These are phyloP conservation scores for Karstenula rhodostoma DNA, from an alignment of 2,329 filamentous ascomycete species.

Conservation along the genomic window DNA sequence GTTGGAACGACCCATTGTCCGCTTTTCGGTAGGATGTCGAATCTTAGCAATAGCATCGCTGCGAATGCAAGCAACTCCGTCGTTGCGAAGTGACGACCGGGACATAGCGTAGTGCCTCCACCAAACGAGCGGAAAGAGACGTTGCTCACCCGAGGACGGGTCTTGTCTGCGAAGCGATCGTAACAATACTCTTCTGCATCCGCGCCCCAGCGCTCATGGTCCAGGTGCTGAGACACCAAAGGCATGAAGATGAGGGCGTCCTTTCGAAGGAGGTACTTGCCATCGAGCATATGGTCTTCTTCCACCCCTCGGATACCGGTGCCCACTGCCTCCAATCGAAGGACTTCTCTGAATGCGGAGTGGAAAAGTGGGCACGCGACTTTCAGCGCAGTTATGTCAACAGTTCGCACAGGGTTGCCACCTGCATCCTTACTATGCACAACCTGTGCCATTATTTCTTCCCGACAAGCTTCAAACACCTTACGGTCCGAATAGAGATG, in stretches of 20 bases:
- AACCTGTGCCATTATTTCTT: conserved; percentile 22
- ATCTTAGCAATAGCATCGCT: conserved; percentile 37
- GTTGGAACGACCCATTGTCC: conserved; percentile 23
- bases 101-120: conserved; percentile 40
- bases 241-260: conserved; percentile 39
- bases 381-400: conserved; percentile 31
- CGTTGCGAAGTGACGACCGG: conserved; percentile 45
- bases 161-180: conserved; percentile 34
- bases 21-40: conserved; percentile 31
- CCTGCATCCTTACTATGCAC: conserved; percentile 10
- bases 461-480: conserved; percentile 38
- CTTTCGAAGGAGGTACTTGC: conserved; percentile 43
- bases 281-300: conserved; percentile 39
- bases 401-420: conserved; percentile 32
- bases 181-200: conserved; percentile 39
- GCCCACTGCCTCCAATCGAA: conserved; percentile 45
- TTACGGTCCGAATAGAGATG: conserved; percentile 44
- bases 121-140: conserved; percentile 40
- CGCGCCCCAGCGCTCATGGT: conserved; percentile 38
- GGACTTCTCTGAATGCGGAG: conserved; percentile 51
- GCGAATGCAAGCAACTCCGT: conserved; percentile 38
- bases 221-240: conserved; percentile 32
- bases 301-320: conserved; percentile 41
- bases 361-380: conserved; percentile 46
- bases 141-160: conserved; percentile 13